Evolutionary conservation across 1,284 basidiomycete genomes (phyloP).

Genomic region (Phaffia rhodozyma): DNA sequence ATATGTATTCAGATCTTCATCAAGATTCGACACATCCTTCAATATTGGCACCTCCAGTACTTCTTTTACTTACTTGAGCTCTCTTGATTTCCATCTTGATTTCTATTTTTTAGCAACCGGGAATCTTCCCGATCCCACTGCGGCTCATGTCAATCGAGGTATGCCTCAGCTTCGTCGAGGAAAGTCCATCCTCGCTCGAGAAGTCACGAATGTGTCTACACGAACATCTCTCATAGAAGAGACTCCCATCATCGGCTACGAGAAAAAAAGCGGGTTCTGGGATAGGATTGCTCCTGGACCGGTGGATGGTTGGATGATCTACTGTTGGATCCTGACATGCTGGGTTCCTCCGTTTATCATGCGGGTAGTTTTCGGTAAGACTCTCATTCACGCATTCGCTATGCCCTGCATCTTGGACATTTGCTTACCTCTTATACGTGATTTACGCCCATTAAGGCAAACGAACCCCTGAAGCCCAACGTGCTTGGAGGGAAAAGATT

Average conservation of each 20-base stretch:
- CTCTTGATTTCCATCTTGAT: background rate
- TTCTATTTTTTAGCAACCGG: conserved; percentile 51
- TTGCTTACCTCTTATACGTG: background rate
- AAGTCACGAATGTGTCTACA: conserved; percentile 74
- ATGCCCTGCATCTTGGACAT: background rate
- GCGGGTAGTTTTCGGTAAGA: conserved; percentile 31
- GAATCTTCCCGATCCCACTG: conserved; percentile 50
- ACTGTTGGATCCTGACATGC: conserved; percentile 77
- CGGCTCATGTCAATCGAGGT: conserved; percentile 29
- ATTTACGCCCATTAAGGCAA: conserved; percentile 47
- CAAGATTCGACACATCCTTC: conserved; percentile 8
- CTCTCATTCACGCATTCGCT: background rate
- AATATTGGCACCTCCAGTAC: conserved; percentile 3
- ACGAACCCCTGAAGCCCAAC: conserved; percentile 80
- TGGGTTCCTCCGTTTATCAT: conserved; percentile 67
- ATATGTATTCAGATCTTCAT: background rate
- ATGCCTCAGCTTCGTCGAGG: conserved; percentile 54
- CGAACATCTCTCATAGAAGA: conserved; percentile 64
- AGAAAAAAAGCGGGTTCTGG: conserved; percentile 43
- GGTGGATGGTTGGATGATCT: conserved; percentile 89
- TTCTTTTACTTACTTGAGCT: conserved; percentile 9
- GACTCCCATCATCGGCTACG: conserved; percentile 52
- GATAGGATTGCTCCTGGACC: conserved; percentile 69
- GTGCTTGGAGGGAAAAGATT: conserved; percentile 95
- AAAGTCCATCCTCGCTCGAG: conserved; percentile 71